A percentile compares a stretch with the other conserved stretches of the same genome.
phyloP scores from a whole-genome alignment of 2,329 filamentous ascomycete genomes.

The Chaetomium strumarium region DNA sequence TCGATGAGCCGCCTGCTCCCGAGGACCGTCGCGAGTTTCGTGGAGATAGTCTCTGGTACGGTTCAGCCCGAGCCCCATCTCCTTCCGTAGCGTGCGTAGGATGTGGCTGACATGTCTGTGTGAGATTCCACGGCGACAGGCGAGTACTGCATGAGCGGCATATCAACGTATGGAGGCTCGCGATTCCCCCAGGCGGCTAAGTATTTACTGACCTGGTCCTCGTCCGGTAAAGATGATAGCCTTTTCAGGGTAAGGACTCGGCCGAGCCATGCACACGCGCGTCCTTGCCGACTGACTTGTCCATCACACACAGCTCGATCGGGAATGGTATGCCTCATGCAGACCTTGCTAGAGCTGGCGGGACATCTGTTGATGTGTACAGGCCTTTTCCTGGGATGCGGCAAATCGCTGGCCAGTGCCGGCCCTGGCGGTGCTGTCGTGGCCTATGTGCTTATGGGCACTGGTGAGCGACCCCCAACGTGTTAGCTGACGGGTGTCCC shows the following conservation, averaged over 20 bases:
- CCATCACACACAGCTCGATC: constrained; percentile 29
- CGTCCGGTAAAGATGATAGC: constrained; percentile 35
- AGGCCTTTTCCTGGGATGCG: constrained; percentile 37
- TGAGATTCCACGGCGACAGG: constrained; percentile 24
- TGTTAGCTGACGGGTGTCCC: background rate
- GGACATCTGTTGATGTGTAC: background rate
- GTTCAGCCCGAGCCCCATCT: background rate
- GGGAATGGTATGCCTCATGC: constrained; percentile 32
- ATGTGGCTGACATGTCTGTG: background rate
- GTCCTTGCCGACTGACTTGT: background rate
- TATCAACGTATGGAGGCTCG: constrained; percentile 30
- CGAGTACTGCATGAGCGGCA: constrained; percentile 36
- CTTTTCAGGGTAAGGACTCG: constrained; percentile 34
- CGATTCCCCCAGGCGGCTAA: background rate
- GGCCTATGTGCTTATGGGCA: constrained; percentile 37
- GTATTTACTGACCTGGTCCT: constrained; percentile 3
- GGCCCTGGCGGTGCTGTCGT: constrained; percentile 37
- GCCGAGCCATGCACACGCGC: background rate
- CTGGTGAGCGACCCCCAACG: constrained; percentile 9
- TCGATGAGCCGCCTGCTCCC: constrained; percentile 12
- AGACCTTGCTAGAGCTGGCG: background rate
- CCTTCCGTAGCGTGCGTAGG: background rate
- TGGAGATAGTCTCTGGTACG: constrained; percentile 19
- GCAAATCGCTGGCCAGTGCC: constrained; percentile 34
- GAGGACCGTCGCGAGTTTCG: constrained; percentile 17